These are phyloP conservation scores for Hymenoscyphus albidus DNA, from an alignment of 2,329 filamentous ascomycete genomes.

Conservation along the genomic window DNA sequence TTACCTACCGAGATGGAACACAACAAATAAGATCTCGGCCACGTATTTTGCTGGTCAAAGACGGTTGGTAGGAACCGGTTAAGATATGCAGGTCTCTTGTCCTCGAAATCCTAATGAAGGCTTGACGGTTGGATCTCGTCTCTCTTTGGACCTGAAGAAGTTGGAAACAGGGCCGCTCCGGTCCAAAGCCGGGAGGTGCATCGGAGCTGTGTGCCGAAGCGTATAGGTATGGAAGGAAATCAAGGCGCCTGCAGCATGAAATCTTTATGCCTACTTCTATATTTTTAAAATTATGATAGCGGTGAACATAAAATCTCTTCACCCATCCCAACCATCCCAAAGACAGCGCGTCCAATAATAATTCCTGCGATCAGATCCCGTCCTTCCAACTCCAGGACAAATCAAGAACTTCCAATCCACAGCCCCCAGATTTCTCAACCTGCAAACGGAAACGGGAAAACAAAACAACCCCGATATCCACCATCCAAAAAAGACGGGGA, in stretches of 20 bases:
- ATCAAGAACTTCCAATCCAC: no score
- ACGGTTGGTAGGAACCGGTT: not conserved
- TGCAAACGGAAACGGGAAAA: no score
- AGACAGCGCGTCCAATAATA: not conserved
- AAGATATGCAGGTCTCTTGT: constrained; percentile 2
- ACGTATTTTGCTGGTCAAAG: not conserved
- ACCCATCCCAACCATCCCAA: not conserved
- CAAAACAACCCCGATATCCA: no score
- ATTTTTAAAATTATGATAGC: constrained; percentile 27
- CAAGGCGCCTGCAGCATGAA: constrained; percentile 2
- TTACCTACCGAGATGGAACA: not conserved
- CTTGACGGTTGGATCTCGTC: not conserved
- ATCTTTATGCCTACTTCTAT: not conserved
- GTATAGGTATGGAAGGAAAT: not conserved
- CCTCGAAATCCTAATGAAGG: not conserved
- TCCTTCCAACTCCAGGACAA: not conserved
- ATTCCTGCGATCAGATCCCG: not conserved
- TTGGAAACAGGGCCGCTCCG: not conserved
- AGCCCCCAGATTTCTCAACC: no score
- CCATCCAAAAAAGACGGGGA: no score
- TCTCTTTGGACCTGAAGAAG: not conserved
- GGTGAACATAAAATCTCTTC: constrained; percentile 18
- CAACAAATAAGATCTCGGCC: constrained; percentile 2
- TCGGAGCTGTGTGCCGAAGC: not conserved
- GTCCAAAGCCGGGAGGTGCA: not conserved